Evolutionary conservation across 345 rosid genomes (phyloP), one percentile per base, ranked within the genome.

Genomic region (Draba incana): DNA sequence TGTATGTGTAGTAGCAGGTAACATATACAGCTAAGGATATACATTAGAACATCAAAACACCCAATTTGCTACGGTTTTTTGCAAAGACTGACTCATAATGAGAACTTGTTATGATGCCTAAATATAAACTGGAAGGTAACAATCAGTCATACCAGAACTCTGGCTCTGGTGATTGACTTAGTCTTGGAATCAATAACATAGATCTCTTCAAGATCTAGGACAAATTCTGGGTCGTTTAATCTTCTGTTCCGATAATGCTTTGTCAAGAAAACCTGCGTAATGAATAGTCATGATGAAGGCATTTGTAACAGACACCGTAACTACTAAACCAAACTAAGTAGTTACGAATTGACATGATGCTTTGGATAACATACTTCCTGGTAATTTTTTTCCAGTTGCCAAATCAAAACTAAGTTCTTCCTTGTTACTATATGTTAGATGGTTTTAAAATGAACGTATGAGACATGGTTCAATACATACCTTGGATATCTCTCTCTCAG

Each of bases 201-300:
- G 30, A 92, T 90, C 84, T 92, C 97, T 81, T 92, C 98, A 82
- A 90, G 89, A 66, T 90, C 97, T 62, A 92, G 84, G 48, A 89
- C 86, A 80, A 92, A 92, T 46, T 92, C 96, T 12, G 86, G 93
- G 76, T 92, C 97, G 24, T 81, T 83, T 68, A 75, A 57, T 76
- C 97, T 83, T 70, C 97, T 60, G 60, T 92, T 92, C 69, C 84
- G 86, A 79, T 79, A 92, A 69, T 90, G 98, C 81, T 88, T 90
- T 43, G 89, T 83, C 79, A 93, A 79, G 85, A 93, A 86, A 66
- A 90, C 92, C 98, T 93, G 79, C 57, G 79, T 31, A 37, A 61
- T 14, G 8, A 8, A 59, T 59, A 43, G 5, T 51, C 39, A 51
- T 8, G 56, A 45, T 27, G n/a, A 66, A 53, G 46, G 49, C 20